Percentiles rank a stretch among this genome's conserved stretches.
Conservation (phyloP, 1,284 basidiomycete species). For the Sphagnurus paluster region DNA sequence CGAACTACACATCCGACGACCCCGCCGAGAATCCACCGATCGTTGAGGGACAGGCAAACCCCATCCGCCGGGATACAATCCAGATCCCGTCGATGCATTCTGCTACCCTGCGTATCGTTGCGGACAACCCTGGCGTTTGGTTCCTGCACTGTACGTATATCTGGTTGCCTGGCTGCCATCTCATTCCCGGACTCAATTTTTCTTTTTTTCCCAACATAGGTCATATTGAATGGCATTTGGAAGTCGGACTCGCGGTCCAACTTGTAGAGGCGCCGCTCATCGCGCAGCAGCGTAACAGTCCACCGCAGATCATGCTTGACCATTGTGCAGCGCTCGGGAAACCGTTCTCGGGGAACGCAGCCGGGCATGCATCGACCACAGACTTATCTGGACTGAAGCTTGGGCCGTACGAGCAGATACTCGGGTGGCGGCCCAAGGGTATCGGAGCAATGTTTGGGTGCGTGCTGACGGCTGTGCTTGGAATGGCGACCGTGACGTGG, state of each 20-base stretch:
- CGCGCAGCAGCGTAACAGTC: constrained; percentile 47
- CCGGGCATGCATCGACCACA: constrained; percentile 61
- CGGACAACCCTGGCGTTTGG: constrained; percentile 87
- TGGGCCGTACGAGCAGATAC: constrained; percentile 69
- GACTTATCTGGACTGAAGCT: constrained; percentile 62
- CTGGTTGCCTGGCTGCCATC: background rate
- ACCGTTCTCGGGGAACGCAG: constrained; percentile 77
- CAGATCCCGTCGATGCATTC: constrained; percentile 61
- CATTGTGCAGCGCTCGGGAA: constrained; percentile 70
- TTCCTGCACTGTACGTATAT: constrained; percentile 65
- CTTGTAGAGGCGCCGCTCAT: constrained; percentile 76
- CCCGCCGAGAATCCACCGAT: constrained; percentile 80
- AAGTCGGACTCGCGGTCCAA: constrained; percentile 75
- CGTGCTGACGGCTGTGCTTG: constrained; percentile 79
- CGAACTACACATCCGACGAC: constrained; percentile 78
- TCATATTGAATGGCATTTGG: constrained; percentile 83
- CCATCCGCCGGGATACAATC: constrained; percentile 82
- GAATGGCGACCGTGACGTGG: constrained; percentile 82
- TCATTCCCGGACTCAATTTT: background rate
- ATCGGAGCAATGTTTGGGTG: constrained; percentile 83
- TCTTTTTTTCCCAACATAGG: constrained; percentile 37
- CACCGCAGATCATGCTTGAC: constrained; percentile 59
- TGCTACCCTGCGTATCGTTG: constrained; percentile 67
- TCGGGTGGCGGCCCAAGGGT: constrained; percentile 82
- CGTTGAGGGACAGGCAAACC: constrained; percentile 76